These are phyloP conservation scores for Phytophthora sp. DNA, from an alignment of 352 stramenopile species.

Conservation along the genomic window DNA sequence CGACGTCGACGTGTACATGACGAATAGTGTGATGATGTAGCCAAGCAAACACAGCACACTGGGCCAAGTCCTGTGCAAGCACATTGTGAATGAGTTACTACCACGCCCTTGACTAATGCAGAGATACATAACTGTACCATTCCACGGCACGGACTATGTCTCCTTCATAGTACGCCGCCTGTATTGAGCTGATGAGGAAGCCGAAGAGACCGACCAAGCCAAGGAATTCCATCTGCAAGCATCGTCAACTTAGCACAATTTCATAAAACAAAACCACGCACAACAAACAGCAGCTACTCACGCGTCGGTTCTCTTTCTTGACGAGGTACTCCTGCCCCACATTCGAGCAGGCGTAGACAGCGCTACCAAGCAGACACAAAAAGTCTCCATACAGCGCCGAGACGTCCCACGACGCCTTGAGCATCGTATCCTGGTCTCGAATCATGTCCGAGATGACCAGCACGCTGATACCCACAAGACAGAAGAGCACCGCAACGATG, in stretches of 20 bases:
- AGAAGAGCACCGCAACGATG: constrained; percentile 79
- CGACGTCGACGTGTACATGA: constrained; percentile 92
- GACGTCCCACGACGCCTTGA: constrained; percentile 38
- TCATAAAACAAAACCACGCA: background rate
- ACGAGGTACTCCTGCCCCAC: constrained; percentile 89
- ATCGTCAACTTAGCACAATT: constrained; percentile 10
- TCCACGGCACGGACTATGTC: constrained; percentile 41
- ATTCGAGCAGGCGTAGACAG: constrained; percentile 94
- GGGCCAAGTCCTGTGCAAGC: constrained; percentile 48
- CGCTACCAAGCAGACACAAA: constrained; percentile 91
- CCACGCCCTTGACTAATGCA: constrained; percentile 6
- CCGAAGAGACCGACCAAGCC: constrained; percentile 94
- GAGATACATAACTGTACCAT: constrained; percentile 39
- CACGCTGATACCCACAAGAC: constrained; percentile 82
- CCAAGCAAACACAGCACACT: constrained; percentile 66
- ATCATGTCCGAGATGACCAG: constrained; percentile 89
- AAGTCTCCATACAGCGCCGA: constrained; percentile 89
- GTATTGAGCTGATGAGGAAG: constrained; percentile 86
- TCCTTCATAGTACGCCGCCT: constrained; percentile 88
- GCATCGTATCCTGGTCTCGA: constrained; percentile 39
- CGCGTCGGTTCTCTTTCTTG: constrained; percentile 80
- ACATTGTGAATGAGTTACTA: constrained; percentile 10
- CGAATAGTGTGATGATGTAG: constrained; percentile 86
- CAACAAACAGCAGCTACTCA: constrained; percentile 15
- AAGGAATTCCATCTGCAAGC: constrained; percentile 91